A percentile compares a stretch with the other conserved stretches of the same genome.
Evolutionary conservation across 257 asterid genomes (phyloP).

Genomic region (Catharanthus roseus): DNA sequence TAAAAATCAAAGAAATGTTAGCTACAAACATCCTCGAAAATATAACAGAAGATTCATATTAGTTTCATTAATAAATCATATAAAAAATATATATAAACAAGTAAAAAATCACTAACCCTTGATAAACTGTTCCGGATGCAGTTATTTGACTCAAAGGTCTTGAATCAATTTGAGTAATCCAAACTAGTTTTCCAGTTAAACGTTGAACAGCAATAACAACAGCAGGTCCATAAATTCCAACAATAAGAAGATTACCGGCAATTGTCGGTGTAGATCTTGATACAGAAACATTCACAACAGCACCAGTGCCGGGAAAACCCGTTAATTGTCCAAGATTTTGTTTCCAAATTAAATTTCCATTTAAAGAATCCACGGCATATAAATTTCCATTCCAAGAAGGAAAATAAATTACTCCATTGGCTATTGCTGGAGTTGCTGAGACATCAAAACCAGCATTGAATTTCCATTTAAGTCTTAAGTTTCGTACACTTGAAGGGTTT

Average conservation of each 20-base stretch:
- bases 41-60: no score
- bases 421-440: slow-evolving; percentile 64
- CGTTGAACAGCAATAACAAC: slow-evolving; percentile 46
- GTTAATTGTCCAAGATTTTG: slow-evolving; percentile 47
- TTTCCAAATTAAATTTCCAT: slow-evolving; percentile 57
- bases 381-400: slow-evolving; percentile 78
- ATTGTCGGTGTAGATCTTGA: slow-evolving; percentile 72
- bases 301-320: slow-evolving; percentile 40
- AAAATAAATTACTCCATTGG: slow-evolving; percentile 48
- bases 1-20: not conserved
- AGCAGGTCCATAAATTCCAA: slow-evolving; percentile 61
- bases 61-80: no score
- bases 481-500: slow-evolving; percentile 29
- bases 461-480: slow-evolving; percentile 45
- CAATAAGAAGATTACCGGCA: slow-evolving; percentile 37
- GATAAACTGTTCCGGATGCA: slow-evolving; percentile 44
- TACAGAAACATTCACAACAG: slow-evolving; percentile 40
- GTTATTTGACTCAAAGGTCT: slow-evolving; percentile 44
- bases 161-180: slow-evolving; percentile 53
- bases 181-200: slow-evolving; percentile 41
- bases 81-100: no score
- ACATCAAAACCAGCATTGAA: slow-evolving; percentile 68
- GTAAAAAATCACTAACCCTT: slow-evolving; percentile 30
- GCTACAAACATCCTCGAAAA: no score
- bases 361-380: slow-evolving; percentile 51